Evolutionary conservation across 768 basidiomycete genomes (phyloP).

Genomic region (Lactifluus subvellereus): DNA sequence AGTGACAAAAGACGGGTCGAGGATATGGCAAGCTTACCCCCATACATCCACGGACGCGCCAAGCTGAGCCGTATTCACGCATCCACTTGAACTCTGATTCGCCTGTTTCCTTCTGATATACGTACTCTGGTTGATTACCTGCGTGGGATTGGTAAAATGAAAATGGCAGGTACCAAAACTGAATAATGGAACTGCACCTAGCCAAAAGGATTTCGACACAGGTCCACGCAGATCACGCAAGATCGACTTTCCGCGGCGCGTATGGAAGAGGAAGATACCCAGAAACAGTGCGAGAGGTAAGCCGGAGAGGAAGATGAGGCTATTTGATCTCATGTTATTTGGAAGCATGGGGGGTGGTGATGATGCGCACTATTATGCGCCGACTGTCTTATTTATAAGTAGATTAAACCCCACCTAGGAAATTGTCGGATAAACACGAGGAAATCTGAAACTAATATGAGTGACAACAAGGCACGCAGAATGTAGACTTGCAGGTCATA

Average conservation of each 20-base stretch:
- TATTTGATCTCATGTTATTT: not conserved
- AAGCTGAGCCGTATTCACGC: constrained; percentile 28
- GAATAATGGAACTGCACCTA: constrained; percentile 5
- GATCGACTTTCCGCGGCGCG: not conserved
- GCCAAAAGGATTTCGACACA: constrained; percentile 9
- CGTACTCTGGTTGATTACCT: constrained; percentile 27
- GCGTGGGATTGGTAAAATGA: not conserved
- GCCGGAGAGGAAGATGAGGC: not conserved
- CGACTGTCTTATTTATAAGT: not conserved
- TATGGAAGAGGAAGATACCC: not conserved
- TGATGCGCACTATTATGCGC: not conserved
- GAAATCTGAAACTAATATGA: not conserved
- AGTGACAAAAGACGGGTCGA: not conserved
- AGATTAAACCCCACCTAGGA: not conserved
- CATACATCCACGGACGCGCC: constrained; percentile 22
- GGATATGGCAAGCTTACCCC: constrained; percentile 18
- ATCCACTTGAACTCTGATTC: constrained; percentile 27
- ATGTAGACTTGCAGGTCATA: not conserved
- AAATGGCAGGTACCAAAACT: not conserved
- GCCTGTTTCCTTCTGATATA: constrained; percentile 27
- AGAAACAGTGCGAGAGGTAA: not conserved
- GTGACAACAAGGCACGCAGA: not conserved
- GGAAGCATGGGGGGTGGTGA: not conserved
- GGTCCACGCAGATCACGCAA: constrained; percentile 10
- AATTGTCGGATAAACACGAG: not conserved